A percentile compares a stretch with the other conserved stretches of the same genome.
These are phyloP conservation scores for Castanea mollissima DNA, from an alignment of 306 rosid species.

Conservation along the genomic window DNA sequence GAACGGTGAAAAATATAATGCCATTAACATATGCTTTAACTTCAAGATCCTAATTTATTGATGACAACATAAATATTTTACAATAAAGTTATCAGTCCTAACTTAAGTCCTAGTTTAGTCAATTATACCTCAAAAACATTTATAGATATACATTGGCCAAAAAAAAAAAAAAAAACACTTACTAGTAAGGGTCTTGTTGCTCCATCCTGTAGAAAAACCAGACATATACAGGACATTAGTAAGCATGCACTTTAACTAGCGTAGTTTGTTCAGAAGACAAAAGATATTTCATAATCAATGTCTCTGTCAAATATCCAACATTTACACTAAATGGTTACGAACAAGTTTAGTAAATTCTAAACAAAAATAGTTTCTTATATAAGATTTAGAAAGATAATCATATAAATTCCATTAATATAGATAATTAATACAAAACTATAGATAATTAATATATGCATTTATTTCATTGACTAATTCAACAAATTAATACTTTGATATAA, in stretches of 20 bases:
- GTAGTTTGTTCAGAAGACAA: not conserved
- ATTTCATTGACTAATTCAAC: too few species aligned
- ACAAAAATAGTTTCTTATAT: not conserved
- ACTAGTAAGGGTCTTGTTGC: constrained; percentile 44
- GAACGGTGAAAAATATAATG: too few species aligned
- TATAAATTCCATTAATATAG: too few species aligned
- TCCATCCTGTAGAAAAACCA: constrained; percentile 41
- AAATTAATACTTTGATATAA: too few species aligned
- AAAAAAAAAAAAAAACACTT: constrained; percentile 13
- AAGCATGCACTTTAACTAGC: not conserved
- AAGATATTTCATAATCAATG: not conserved
- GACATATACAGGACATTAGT: not conserved
- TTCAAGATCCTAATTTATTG: too few species aligned
- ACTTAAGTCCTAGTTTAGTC: too few species aligned
- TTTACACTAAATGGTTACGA: not conserved
- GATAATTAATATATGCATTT: too few species aligned
- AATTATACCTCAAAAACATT: not conserved
- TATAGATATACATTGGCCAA: not conserved
- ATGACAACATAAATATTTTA: too few species aligned
- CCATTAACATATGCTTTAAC: too few species aligned
- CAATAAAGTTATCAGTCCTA: too few species aligned
- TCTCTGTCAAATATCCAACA: constrained; percentile 15
- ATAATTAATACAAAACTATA: too few species aligned
- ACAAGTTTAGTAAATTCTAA: not conserved
- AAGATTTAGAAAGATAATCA: too few species aligned